Evolutionary conservation across 257 asterid genomes (phyloP), one percentile per base, ranked within the genome.

Genomic region (Nicotiana obtusifolia): DNA sequence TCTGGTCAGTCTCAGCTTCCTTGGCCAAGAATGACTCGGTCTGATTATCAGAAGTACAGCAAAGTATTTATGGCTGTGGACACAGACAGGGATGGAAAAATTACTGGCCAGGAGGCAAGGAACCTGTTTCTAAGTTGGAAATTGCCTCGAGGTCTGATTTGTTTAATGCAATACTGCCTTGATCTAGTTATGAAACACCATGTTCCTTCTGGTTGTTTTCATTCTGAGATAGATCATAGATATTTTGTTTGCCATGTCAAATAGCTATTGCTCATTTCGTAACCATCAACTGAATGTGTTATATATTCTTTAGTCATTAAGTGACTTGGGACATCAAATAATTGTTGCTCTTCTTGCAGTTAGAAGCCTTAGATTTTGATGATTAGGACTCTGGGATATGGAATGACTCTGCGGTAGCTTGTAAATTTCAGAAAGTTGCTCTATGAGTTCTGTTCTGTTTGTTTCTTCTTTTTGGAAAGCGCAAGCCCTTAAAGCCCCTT

Each of bases 71-170:
- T 91, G 87, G 95, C 92, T 84, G 99, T 94, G 76, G 99, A 94
- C 88, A 91, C 90, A 1, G 98, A 96, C 86, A 85, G 91, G 84
- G 99, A 96, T 93, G 99, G 98, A 80, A 93, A 92, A 87, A 94
- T 96, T 68, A 88, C 92, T 10, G 99, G 98, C 77, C 95, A 88
- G 86, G 95, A 96, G 92, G 99, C 99, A 8, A 96, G 95, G 59
- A 87, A 91, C 87, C 92, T 96, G 78, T 96, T 96, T 88, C 89
- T 96, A 84, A 96, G 98, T 88, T 96, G 99, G 99, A 91, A 86
- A 92, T 90, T 89, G 84, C 98, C 98, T 52, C 89, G 92, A 90
- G 98, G 98, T 96, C 86, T 33, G 64, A 62, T 22, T 17, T 33
- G 54, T 47, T 54, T 80, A 28, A 10, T 41, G 47, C 47, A 41